Evolutionary conservation across 192 early-diverging fungal genomes (phyloP), one percentile per base, ranked within the genome.

Genomic region (Irineochytrium annulatum): DNA sequence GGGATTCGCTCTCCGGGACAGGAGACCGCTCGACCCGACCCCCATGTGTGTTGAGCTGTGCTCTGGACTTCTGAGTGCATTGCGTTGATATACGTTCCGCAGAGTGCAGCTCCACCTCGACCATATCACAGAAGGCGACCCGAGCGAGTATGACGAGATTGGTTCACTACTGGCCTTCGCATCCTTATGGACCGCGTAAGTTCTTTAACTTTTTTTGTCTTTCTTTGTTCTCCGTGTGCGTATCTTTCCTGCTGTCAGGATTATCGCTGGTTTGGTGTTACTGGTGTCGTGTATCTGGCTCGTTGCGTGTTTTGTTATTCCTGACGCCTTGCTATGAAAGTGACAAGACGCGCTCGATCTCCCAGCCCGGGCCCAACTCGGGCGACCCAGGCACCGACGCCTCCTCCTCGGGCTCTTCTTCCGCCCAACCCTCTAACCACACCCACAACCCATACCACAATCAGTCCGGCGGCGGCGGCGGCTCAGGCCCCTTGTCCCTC

Each of bases 181-280:
- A 14, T 60, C 65, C 3, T 32, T 67, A 8, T 67, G 65, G 65
- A 46, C 57, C 3, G 14, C 22, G 58, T 67, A 11, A 52, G 63
- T 49, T 24, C 22, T 49, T 24, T 49, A 14, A 6, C 26, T 22
- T 22, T 49, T 49, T 49, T 13, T 41, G 11, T 13, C 37, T 41
- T 41, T 41, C 11, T 24, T 22, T 49, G 22, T 49, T 24, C 8
- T 41, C n/a, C 37, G n/a, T 41, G 8, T 41, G n/a, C n/a, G n/a
- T 41, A 41, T 41, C n/a, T 41, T 41, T n/a, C 37, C n/a, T n/a
- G 8, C 11, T n/a, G n/a, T 8, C 37, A 41, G n/a, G n/a, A 8
- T 41, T 41, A n/a, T n/a, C 8, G n/a, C 37, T n/a, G 37, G 37
- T 41, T 41, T 41, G 37, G 37, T 8, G 8, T 8, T 41, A n/a